These are phyloP conservation scores for Kodamaea hsintzibuensis DNA, from an alignment of 805 yeast genomes.

Conservation along the genomic window DNA sequence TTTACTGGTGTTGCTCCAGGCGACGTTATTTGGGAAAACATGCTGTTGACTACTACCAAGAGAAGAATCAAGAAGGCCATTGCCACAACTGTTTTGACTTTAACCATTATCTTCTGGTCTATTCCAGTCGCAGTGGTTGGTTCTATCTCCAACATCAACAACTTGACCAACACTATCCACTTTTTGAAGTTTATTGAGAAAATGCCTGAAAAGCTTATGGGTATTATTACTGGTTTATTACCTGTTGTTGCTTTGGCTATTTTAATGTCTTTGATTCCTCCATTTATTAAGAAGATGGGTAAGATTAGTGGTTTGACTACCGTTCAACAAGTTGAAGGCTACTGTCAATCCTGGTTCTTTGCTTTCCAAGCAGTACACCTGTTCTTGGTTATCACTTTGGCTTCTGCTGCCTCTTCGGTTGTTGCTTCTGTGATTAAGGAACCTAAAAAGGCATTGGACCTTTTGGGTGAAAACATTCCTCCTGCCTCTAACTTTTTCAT, in stretches of 20 bases:
- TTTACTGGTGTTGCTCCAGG: conserved; percentile 71
- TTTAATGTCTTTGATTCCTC: conserved; percentile 31
- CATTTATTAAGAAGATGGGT: conserved; percentile 28
- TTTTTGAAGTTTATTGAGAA: conserved; percentile 26
- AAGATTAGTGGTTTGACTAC: conserved; percentile 26
- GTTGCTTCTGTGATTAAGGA: conserved; percentile 14
- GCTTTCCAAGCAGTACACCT: conserved; percentile 33
- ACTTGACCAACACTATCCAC: conserved; percentile 24
- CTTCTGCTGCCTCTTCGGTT: conserved; percentile 35
- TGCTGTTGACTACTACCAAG: conserved; percentile 55
- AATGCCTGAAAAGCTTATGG: conserved; percentile 24
- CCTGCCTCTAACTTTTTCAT: conserved; percentile 30
- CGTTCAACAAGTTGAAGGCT: conserved; percentile 25
- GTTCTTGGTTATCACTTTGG: conserved; percentile 24
- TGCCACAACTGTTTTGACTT: conserved; percentile 64
- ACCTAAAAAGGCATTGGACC: conserved; percentile 17
- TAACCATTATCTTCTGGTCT: conserved; percentile 81
- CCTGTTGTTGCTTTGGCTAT: conserved; percentile 29
- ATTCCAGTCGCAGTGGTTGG: conserved; percentile 45
- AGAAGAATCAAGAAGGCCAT: conserved; percentile 57
- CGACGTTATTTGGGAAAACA: conserved; percentile 82
- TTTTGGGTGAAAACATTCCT: conserved; percentile 25
- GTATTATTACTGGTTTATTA: conserved; percentile 29
- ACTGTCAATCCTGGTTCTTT: conserved; percentile 28
- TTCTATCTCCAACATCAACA: conserved; percentile 31